phyloP scores from a whole-genome alignment of 441 rosid genomes.

The Populus hybrid region DNA sequence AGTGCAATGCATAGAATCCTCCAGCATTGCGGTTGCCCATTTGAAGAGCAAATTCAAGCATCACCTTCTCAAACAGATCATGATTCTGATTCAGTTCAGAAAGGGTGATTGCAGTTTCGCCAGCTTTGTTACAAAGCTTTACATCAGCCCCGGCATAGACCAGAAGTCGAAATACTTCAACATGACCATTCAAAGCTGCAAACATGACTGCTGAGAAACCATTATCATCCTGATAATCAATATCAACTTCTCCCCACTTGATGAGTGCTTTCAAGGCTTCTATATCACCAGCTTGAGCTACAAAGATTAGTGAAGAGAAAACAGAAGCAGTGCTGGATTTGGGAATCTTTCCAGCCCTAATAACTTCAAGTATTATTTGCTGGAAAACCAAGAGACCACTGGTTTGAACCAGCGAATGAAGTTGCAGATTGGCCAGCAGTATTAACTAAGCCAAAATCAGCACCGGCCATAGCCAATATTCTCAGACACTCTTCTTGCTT shows the following conservation, averaged over 20 bases:
- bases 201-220: conserved; percentile 92
- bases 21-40: conserved; percentile 66
- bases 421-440: conserved; percentile 42
- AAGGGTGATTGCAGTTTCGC: conserved; percentile 72
- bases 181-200: conserved; percentile 74
- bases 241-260: conserved; percentile 33
- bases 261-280: conserved; percentile 62
- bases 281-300: conserved; percentile 64
- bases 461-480: conserved; percentile 68
- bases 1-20: conserved; percentile 88
- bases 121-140: conserved; percentile 59
- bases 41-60: conserved; percentile 91
- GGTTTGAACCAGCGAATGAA: conserved; percentile 51
- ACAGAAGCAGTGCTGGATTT: conserved; percentile 50
- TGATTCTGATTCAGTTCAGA: conserved; percentile 58
- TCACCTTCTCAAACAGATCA: conserved; percentile 81
- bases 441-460: conserved; percentile 77
- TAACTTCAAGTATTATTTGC: conserved; percentile 51
- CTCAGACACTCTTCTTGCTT: conserved; percentile 57
- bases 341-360: conserved; percentile 55
- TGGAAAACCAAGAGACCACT: conserved; percentile 74
- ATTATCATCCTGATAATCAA: conserved; percentile 74
- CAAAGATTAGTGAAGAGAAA: conserved; percentile 59
- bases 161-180: conserved; percentile 67
- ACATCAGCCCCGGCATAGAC: conserved; percentile 92